Evolutionary conservation across 805 yeast species (phyloP).

Genomic region (Candida chilensis): DNA sequence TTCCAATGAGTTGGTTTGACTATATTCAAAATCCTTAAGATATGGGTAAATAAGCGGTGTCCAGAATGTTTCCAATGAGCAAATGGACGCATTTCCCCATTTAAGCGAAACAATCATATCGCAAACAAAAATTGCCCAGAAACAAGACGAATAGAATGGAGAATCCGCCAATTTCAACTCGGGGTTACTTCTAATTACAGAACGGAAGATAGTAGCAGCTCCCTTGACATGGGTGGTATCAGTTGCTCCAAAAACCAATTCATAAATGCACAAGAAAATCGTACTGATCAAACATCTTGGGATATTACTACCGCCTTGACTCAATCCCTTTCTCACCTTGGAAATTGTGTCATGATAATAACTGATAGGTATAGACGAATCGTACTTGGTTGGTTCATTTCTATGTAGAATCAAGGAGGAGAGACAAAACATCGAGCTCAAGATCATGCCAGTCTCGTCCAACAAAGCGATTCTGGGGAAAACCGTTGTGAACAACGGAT

Average conservation of each 20-base stretch:
- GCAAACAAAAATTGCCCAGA: constrained; percentile 24
- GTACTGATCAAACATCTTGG: constrained; percentile 27
- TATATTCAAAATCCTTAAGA: constrained; percentile 10
- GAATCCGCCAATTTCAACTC: constrained; percentile 11
- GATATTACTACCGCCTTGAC: constrained; percentile 16
- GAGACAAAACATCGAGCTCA: constrained; percentile 23
- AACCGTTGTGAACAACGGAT: constrained; percentile 16
- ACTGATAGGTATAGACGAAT: constrained; percentile 19
- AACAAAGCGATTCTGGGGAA: constrained; percentile 24
- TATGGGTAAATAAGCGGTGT: constrained; percentile 18
- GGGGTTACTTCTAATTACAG: constrained; percentile 13
- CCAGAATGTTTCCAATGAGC: constrained; percentile 22
- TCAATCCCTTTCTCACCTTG: constrained; percentile 19
- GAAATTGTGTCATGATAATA: constrained; percentile 25
- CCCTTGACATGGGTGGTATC: constrained; percentile 27
- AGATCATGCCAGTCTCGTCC: constrained; percentile 27
- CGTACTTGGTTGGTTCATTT: constrained; percentile 15
- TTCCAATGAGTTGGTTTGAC: neutral
- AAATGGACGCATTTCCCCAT: constrained; percentile 18
- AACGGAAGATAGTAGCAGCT: constrained; percentile 20
- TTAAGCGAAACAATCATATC: constrained; percentile 25
- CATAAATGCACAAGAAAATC: constrained; percentile 24
- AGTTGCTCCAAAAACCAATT: constrained; percentile 24
- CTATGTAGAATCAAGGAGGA: constrained; percentile 24
- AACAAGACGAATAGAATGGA: constrained; percentile 20